Percentiles rank a stretch among this genome's conserved stretches.
Evolutionary conservation across 768 basidiomycete species (phyloP).

Genomic region (Mycena leptocephala): DNA sequence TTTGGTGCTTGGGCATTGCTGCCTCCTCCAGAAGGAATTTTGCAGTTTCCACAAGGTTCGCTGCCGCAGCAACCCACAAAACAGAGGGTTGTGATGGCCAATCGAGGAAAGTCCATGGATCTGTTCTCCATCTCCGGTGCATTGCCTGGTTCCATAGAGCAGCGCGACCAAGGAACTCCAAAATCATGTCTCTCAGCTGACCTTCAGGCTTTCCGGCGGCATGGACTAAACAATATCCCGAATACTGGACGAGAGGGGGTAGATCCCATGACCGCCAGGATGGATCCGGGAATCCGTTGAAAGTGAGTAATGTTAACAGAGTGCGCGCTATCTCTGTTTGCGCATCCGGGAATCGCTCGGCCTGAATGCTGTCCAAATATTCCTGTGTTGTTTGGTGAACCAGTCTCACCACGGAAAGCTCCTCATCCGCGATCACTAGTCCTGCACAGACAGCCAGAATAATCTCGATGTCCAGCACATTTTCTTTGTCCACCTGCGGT

Average conservation of each 20-base stretch:
- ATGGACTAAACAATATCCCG: no score
- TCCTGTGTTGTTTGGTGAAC: neutral
- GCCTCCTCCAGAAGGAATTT: neutral
- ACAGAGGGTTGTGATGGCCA: neutral
- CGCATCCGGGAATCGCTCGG: neutral
- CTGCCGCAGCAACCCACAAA: neutral
- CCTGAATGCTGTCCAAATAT: neutral
- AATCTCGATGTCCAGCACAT: neutral
- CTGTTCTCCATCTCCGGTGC: neutral
- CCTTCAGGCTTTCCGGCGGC: no score
- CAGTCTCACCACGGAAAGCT: neutral
- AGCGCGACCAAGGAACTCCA: no score
- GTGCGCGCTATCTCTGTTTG: neutral
- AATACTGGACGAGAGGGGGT: neutral
- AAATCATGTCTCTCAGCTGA: no score
- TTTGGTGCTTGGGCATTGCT: neutral
- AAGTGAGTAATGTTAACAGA: neutral
- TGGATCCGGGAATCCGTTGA: neutral
- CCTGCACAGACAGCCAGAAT: neutral
- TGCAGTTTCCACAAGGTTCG: neutral
- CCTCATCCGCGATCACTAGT: neutral
- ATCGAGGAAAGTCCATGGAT: neutral
- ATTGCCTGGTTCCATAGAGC: neutral
- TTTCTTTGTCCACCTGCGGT: neutral
- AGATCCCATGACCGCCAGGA: neutral